A percentile compares a stretch with the other conserved stretches of the same genome.
Conservation (phyloP, 2,329 filamentous ascomycete species). For the Stagonosporopsis tanaceti region DNA sequence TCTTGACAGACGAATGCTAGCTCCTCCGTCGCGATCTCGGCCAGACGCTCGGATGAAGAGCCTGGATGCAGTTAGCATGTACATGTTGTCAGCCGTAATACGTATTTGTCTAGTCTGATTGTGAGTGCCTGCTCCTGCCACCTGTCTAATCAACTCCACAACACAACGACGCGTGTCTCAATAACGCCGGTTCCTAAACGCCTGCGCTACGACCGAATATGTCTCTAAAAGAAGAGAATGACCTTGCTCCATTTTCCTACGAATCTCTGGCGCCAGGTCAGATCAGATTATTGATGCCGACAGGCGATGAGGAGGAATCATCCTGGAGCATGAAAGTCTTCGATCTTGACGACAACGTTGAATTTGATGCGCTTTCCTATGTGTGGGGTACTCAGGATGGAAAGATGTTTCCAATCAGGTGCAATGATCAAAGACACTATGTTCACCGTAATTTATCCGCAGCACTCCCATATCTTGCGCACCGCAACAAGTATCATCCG, state of each 20-base stretch:
- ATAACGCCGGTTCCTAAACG: neutral
- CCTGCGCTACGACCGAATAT: neutral
- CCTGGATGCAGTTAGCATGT: neutral
- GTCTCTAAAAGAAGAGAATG: neutral
- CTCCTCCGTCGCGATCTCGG: neutral
- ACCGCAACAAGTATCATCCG: neutral
- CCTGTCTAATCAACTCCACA: neutral
- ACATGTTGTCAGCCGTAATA: neutral
- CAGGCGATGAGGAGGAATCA: neutral
- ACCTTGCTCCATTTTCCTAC: neutral
- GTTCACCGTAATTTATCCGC: neutral
- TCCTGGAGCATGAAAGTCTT: neutral
- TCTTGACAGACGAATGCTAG: neutral
- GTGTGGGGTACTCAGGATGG: neutral
- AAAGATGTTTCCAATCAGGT: neutral
- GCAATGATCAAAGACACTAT: neutral
- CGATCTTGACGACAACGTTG: neutral
- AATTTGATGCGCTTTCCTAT: conserved; percentile 1
- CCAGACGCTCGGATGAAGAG: neutral
- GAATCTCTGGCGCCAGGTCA: neutral
- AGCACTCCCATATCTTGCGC: conserved; percentile 1
- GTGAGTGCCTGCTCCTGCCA: neutral
- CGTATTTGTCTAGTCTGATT: neutral
- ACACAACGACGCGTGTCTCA: neutral
- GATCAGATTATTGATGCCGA: conserved; percentile 1